Conservation (phyloP, 1,284 basidiomycete genomes). For the Hemileia vastatrix region DNA sequence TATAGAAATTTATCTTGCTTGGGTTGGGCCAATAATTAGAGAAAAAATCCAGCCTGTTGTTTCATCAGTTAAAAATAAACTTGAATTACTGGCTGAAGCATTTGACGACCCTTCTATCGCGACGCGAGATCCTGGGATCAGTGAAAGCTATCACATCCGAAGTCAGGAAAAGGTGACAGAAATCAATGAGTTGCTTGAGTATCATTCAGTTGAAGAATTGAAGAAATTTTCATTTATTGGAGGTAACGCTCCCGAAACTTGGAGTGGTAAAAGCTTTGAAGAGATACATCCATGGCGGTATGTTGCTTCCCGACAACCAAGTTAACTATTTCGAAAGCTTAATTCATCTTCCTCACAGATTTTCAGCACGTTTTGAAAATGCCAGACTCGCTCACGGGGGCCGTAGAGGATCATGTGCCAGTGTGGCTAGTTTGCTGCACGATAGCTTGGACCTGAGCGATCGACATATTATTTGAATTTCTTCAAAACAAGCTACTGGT, state of each 20-base stretch:
- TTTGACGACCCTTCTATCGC: constrained; percentile 3
- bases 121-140: constrained; percentile 4
- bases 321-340: no score
- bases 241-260: constrained; percentile 8
- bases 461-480: no score
- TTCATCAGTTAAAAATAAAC: neutral
- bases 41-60: neutral
- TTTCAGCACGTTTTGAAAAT: no score
- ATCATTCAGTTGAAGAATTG: neutral
- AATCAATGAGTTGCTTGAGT: neutral
- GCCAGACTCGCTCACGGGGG: no score
- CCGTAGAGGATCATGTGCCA: no score
- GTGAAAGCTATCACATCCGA: constrained; percentile 11
- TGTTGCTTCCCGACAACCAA: no score
- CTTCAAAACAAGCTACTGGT: no score
- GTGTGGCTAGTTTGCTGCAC: no score
- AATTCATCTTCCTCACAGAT: no score
- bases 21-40: neutral
- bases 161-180: constrained; percentile 1
- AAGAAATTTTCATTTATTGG: constrained; percentile 14
- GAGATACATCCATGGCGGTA: constrained; percentile 16
- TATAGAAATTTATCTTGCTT: neutral
- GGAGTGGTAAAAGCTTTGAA: constrained; percentile 3
- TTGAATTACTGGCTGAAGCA: constrained; percentile 2
- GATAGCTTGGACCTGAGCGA: no score